Base-by-base conservation (phyloP, 2,329 filamentous ascomycete genomes). In the Xylaria digitata region DNA sequence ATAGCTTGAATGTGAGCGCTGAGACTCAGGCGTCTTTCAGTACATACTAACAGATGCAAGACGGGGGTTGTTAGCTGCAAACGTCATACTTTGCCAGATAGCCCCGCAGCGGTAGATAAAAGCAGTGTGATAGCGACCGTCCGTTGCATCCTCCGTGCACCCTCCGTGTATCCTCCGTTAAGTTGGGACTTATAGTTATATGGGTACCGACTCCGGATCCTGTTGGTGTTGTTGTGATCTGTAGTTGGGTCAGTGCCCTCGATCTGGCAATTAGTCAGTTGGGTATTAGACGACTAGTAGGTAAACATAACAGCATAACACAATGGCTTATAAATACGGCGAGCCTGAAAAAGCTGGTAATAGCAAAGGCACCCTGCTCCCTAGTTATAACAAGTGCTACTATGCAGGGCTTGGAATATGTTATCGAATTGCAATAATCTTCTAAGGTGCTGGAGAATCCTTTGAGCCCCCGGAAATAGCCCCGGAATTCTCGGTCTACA, bases 81-180 rank as follows among this genome's bases (percentile, higher is more conserved):
- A 34, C 48, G 30, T 17, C 15, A 40, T 34, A 57, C 32, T 6
- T 15, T 40, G 37, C 5, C n/a, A n/a, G n/a, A n/a, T 40, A 40
- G 37, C 11, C 13, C 11, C 1, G 11, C 13, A 5, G 3, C 1
- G 11, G 13, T 40, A 15, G 26, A 26, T 26, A 40, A 40, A 15
- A 40, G 11, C 40, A 30, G 37, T 5, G 37, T 13, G 23, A 56
- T 32, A 34, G 46, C 43, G 57, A 60, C 57, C 57, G 21, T 60
- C 57, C 57, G 46, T 52, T 21, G 32, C 19, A 60, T 23, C 21
- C 46, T 60, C 46, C 57, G 34, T 15, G 37, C 37, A 40, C 13
- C 37, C 37, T 40, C 37, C 37, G 37, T 7, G 26, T 42, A 46
- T 6, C 40, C 40, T 45, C 53, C 53, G 53, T 15, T n/a, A 57